These are phyloP conservation scores for Penicillium parvum DNA, from an alignment of 495 filamentous ascomycete genomes.

Conservation along the genomic window DNA sequence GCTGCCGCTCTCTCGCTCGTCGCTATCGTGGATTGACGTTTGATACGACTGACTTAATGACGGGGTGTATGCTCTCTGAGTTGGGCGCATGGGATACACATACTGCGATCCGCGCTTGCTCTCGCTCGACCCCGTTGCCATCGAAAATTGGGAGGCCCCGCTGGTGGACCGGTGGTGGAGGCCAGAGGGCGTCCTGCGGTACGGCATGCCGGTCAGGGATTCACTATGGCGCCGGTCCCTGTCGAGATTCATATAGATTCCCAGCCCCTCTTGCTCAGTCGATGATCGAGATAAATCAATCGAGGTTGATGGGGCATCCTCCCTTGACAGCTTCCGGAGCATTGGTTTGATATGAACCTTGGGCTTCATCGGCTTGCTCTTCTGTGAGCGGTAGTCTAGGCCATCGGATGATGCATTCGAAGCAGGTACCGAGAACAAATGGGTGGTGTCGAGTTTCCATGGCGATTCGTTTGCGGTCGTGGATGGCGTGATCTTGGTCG, in stretches of 20 bases:
- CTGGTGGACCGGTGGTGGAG: conserved; percentile 53
- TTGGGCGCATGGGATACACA: conserved; percentile 58
- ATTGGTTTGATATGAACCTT: conserved; percentile 54
- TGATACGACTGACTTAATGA: conserved; percentile 51
- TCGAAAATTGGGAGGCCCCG: conserved; percentile 52
- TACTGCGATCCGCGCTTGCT: conserved; percentile 49
- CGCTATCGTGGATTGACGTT: conserved; percentile 45
- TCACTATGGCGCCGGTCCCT: conserved; percentile 30
- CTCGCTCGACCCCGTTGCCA: conserved; percentile 43
- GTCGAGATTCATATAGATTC: conserved; percentile 50
- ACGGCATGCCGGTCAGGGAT: conserved; percentile 19
- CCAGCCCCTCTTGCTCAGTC: conserved; percentile 53
- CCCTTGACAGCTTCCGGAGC: conserved; percentile 50
- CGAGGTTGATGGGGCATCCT: conserved; percentile 39
- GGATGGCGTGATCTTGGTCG: conserved; percentile 7
- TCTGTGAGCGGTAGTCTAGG: conserved; percentile 24
- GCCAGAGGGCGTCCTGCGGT: conserved; percentile 32
- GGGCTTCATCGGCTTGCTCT: conserved; percentile 22
- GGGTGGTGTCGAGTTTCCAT: conserved; percentile 1
- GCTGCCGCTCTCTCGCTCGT: conserved; percentile 35
- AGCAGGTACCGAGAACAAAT: conserved; percentile 5
- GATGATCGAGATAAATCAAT: conserved; percentile 54
- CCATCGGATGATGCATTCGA: conserved; percentile 16
- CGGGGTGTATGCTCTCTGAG: conserved; percentile 52
- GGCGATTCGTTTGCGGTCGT: conserved; percentile 11